A percentile compares a stretch with the other conserved stretches of the same genome.
Conservation (phyloP, 306 rosid genomes). For the Vigna nakashimae region DNA sequence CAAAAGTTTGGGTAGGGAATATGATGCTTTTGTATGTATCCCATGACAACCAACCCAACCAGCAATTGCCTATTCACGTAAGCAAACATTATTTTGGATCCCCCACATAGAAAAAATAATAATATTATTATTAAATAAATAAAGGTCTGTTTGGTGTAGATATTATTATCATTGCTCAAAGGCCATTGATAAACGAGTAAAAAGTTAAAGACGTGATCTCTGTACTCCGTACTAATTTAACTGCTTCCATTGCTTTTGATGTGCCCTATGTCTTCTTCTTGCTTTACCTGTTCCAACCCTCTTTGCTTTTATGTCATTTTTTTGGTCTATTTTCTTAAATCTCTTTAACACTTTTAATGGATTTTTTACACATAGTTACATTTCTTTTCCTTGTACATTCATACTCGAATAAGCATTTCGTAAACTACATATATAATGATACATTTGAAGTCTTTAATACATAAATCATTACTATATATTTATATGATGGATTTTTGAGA, state of each 20-base stretch:
- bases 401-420: no score
- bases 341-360: no score
- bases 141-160: slow-evolving; percentile 18
- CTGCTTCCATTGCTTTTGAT: slow-evolving; percentile 10
- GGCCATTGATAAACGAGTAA: slow-evolving; percentile 4
- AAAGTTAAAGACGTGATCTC: slow-evolving; percentile 15
- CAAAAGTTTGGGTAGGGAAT: slow-evolving; percentile 30
- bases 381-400: no score
- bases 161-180: slow-evolving; percentile 12
- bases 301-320: neutral
- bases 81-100: no score
- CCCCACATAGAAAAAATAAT: slow-evolving; percentile 25
- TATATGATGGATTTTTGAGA: no score
- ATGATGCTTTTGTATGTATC: slow-evolving; percentile 39
- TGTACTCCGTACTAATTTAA: slow-evolving; percentile 41
- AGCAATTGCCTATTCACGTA: slow-evolving; percentile 31
- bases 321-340: no score
- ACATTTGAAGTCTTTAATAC: neutral
- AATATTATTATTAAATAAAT: neutral
- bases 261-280: slow-evolving; percentile 3
- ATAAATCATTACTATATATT: neutral
- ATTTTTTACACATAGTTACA: no score
- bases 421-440: neutral
- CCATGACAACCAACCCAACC: slow-evolving; percentile 9
- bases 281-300: neutral